phyloP scores from a whole-genome alignment of 1,139 yeast genomes.

The Nakaseomyces nivariensis region DNA sequence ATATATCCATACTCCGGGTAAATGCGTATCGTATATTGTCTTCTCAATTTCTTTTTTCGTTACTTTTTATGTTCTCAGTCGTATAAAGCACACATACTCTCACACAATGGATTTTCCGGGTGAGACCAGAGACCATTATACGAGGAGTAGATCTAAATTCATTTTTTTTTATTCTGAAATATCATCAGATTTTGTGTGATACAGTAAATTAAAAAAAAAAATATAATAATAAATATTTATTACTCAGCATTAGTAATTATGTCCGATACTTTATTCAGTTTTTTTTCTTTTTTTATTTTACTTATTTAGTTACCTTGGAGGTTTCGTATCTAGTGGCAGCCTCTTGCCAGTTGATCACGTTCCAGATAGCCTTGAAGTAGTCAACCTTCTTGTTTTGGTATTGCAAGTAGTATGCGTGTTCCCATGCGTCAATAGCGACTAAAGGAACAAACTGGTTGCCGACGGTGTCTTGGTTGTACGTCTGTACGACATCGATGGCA shows the following conservation, averaged over 20 bases:
- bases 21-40: too few species aligned
- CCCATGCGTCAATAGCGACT: constrained; percentile 97
- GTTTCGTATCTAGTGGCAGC: constrained; percentile 52
- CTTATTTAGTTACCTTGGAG: constrained; percentile 5
- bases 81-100: too few species aligned
- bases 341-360: constrained; percentile 92
- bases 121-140: too few species aligned
- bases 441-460: constrained; percentile 59
- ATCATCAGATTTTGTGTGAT: too few species aligned
- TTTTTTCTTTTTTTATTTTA: not conserved
- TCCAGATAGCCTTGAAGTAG: constrained; percentile 95
- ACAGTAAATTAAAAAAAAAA: too few species aligned
- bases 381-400: constrained; percentile 91
- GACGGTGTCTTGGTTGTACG: constrained; percentile 85
- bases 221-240: not conserved
- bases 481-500: constrained; percentile 67
- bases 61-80: too few species aligned
- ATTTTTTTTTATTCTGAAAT: too few species aligned
- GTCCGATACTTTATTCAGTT: not conserved
- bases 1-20: too few species aligned
- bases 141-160: too few species aligned
- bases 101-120: too few species aligned
- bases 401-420: constrained; percentile 94
- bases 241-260: not conserved
- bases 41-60: too few species aligned